These are phyloP conservation scores for Nemania abortiva DNA, from an alignment of 2,329 filamentous ascomycete species.

Conservation along the genomic window DNA sequence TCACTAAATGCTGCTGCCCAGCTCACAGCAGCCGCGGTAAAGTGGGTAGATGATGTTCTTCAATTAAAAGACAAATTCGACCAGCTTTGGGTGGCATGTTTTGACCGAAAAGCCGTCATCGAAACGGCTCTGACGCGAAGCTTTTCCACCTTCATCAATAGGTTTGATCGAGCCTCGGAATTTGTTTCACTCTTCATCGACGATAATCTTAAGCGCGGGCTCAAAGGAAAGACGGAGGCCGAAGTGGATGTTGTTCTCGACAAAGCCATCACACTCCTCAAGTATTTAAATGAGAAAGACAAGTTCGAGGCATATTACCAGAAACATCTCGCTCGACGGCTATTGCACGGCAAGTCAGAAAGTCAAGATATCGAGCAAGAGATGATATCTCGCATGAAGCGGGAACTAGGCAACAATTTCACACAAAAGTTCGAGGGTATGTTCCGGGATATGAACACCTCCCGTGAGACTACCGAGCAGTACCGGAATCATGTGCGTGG, in stretches of 20 bases:
- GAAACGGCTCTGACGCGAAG: slow-evolving; percentile 87
- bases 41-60: slow-evolving; percentile 95
- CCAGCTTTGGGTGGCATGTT: slow-evolving; percentile 78
- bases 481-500: slow-evolving; percentile 77
- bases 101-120: slow-evolving; percentile 79
- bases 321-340: slow-evolving; percentile 88
- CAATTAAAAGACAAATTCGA: slow-evolving; percentile 91
- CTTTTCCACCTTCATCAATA: slow-evolving; percentile 93
- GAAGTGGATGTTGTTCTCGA: slow-evolving; percentile 88
- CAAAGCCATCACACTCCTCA: slow-evolving; percentile 87
- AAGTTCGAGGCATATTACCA: slow-evolving; percentile 98
- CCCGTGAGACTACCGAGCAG: slow-evolving; percentile 80
- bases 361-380: slow-evolving; percentile 94
- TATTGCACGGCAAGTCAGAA: slow-evolving; percentile 89
- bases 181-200: slow-evolving; percentile 97
- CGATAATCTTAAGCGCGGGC: slow-evolving; percentile 92
- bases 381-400: slow-evolving; percentile 97
- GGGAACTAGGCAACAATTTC: slow-evolving; percentile 94
- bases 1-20: slow-evolving; percentile 73
- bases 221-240: slow-evolving; percentile 90
- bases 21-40: slow-evolving; percentile 87
- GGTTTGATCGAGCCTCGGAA: slow-evolving; percentile 86
- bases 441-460: slow-evolving; percentile 96
- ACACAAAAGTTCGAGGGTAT: slow-evolving; percentile 94
- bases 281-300: slow-evolving; percentile 92